Base-by-base conservation (phyloP, 176 grass and related monocot species). In the Saccharum officinarum region DNA sequence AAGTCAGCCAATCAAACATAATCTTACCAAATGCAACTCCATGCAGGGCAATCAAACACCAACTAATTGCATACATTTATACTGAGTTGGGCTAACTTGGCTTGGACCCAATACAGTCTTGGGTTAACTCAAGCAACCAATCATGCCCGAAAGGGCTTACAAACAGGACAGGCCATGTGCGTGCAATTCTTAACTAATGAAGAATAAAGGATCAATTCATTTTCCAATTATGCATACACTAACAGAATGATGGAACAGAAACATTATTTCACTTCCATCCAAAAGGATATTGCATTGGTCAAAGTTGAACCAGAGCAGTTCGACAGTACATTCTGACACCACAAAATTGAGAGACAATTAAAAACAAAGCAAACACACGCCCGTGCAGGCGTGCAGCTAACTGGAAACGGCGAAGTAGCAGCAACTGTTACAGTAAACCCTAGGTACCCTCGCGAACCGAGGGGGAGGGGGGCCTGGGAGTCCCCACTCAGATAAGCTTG, bases 401-500 rank as follows among this genome's bases (percentile, higher is more conserved):
- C 7, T 10, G 16, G 80, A 75, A 75, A 59, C 80, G 75, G 75
- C 10, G 63, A 80, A 78, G 34, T 30, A 74, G 65, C 57, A 76
- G 67, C 17, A 42, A 77, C 34, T 45, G 44, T 6, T 25, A 22
- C 45, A 26, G 67, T 39, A 78, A 89, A 93, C 85, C 89, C 84
- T 83, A 91, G 82, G 85, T 73, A 20, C 26, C 83, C 71, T 26
- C 36, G 50, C 50, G 72, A 80, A 65, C 66, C 64, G 72, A 68
- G 54, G 36, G 67, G 28, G 3, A 8, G 17, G 17, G 62, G 20
- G 63, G 34, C 34, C 34, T 36, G n/a, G n/a, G n/a, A n/a, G n/a
- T n/a, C n/a, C n/a, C 15, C 28, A 14, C 71, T 93, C 88, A 98
- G 81, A 97, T 92, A 45, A 99, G 90, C 90, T 96, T 99, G 88